Conservation (phyloP, 2,329 filamentous ascomycete species). For the Penicillium sp. region DNA sequence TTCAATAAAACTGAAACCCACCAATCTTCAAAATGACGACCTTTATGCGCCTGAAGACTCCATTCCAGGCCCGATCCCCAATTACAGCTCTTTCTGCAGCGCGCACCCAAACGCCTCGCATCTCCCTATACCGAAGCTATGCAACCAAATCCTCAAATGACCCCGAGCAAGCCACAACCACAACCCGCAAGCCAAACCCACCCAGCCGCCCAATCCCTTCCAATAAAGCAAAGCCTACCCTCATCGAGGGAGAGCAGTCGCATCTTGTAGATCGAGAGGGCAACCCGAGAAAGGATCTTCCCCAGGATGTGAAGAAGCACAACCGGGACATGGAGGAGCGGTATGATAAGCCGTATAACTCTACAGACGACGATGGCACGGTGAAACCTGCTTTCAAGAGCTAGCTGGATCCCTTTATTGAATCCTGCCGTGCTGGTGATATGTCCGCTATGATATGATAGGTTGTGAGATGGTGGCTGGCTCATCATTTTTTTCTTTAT, state of each 20-base stretch:
- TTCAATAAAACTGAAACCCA: neutral
- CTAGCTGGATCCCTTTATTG: neutral
- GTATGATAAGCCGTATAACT: constrained; percentile 29
- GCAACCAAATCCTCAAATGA: constrained; percentile 4
- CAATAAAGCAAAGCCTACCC: constrained; percentile 30
- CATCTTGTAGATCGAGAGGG: constrained; percentile 26
- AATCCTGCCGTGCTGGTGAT: neutral
- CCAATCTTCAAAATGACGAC: constrained; percentile 1
- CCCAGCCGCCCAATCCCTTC: constrained; percentile 22
- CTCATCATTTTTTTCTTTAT: neutral
- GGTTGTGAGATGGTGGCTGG: neutral
- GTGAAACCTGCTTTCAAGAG: constrained; percentile 8
- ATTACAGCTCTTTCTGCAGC: neutral
- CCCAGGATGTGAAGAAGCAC: constrained; percentile 30
- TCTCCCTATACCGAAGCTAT: neutral
- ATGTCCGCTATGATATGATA: neutral
- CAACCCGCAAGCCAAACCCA: neutral
- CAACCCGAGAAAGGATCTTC: constrained; percentile 19
- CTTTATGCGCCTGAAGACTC: neutral
- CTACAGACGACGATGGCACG: constrained; percentile 21
- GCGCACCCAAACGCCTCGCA: neutral
- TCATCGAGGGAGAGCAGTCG: constrained; percentile 25
- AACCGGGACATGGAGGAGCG: constrained; percentile 29
- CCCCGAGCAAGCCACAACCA: neutral
- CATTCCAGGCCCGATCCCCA: neutral